These are phyloP conservation scores for Nothophaeocryptopus gaeumannii DNA, from an alignment of 2,329 filamentous ascomycete species.

Conservation along the genomic window DNA sequence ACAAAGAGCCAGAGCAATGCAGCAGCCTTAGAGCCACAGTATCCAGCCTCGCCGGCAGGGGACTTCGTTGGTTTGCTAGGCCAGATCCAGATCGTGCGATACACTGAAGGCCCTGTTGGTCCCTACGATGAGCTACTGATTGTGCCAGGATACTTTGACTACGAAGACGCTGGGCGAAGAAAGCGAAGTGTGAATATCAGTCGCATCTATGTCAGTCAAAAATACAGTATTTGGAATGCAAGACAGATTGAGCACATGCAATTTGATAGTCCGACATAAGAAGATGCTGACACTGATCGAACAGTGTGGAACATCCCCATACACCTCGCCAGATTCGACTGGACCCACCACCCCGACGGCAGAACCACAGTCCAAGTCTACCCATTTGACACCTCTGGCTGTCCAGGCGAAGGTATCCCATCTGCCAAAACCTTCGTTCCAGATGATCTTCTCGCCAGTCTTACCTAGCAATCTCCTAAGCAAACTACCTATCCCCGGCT, in stretches of 20 bases:
- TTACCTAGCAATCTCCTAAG: conserved; percentile 12
- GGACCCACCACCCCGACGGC: conserved; percentile 14
- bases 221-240: conserved; percentile 20
- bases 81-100: conserved; percentile 23
- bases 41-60: conserved; percentile 11
- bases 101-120: conserved; percentile 23
- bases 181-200: conserved; percentile 6
- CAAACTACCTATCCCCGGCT: conserved; percentile 1
- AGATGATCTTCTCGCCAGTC: conserved; percentile 17
- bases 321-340: conserved; percentile 24
- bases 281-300: not conserved
- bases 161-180: conserved; percentile 8
- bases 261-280: not conserved
- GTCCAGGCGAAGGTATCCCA: conserved; percentile 5
- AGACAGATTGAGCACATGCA: conserved; percentile 6
- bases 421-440: conserved; percentile 19
- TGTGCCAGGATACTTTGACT: conserved; percentile 20
- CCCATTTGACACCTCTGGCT: conserved; percentile 16
- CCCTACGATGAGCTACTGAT: conserved; percentile 24
- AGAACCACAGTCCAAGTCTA: conserved; percentile 20
- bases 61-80: conserved; percentile 17
- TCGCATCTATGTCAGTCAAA: conserved; percentile 23
- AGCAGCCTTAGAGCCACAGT: conserved; percentile 8
- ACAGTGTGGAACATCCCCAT: conserved; percentile 25
- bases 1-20: too few species aligned